Base-by-base conservation (phyloP, 1,284 basidiomycete species). In the Phlebopus sp. region DNA sequence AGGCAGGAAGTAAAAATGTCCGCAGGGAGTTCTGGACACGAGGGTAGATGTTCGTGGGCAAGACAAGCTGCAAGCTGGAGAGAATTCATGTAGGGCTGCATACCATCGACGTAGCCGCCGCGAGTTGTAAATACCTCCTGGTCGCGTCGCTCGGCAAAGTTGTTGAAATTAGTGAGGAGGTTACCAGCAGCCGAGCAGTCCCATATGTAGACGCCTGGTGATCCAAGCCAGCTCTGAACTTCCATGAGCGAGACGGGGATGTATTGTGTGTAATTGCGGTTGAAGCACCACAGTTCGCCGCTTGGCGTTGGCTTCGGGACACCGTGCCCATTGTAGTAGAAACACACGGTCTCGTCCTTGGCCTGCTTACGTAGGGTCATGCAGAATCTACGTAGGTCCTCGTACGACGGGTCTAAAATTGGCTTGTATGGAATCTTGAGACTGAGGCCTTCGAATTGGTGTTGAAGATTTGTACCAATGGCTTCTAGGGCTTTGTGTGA, bases 271-370 rank as follows among this genome's bases (percentile, higher is more conserved):
- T 99, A 99, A 54, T 85, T 92, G 63, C 88, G 82, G 70, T 99
- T 99, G 76, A 99, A 99, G 49, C 97, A 96, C 96, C 96, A 99
- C 46, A 99, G 82, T 69, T 99, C 97, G 19, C 97, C 96, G 53
- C 92, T 95, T 0, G 90, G 80, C 0, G 97, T 99, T 2, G 96
- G 97, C 62, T 94, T 96, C 1, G 97, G 96, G 13, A 99, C 96
- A 29, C 96, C 96, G 57, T 97, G 97, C 2, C 96, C 97, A 60
- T 99, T 99, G 74, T 99, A 99, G 71, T 99, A 95, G 70, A 98
- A 97, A 31, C 98, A 75, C 10, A 94, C 86, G 2, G 97, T 86
- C 63, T 99, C 97, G 44, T 96, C 91, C 64, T 94, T 92, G 2
- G 96, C 93, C 45, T 86, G 84, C 61, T 90, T 90, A 47, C 96